Evolutionary conservation across 768 basidiomycete genomes (phyloP).

Genomic region (Dentipellis fragilis): DNA sequence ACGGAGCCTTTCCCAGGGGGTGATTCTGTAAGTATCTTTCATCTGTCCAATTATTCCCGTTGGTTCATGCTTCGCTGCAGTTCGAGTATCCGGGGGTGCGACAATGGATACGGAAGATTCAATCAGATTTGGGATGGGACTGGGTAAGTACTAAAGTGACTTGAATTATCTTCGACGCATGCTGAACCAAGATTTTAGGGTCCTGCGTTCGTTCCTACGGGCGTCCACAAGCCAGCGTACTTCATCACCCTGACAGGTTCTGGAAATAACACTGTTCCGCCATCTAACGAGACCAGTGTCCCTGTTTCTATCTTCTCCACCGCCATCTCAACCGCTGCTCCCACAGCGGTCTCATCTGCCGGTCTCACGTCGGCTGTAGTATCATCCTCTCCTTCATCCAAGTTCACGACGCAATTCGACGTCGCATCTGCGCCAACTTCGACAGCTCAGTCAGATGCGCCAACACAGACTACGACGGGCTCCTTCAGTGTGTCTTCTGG

Average conservation of each 20-base stretch:
- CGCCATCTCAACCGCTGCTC: too few relatives aligned
- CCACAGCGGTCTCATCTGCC: too few relatives aligned
- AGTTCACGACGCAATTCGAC: too few relatives aligned
- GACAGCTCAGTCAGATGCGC: too few relatives aligned
- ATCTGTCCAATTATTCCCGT: neutral
- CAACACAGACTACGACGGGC: too few relatives aligned
- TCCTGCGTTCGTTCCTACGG: constrained; percentile 47
- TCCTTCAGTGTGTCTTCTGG: too few relatives aligned
- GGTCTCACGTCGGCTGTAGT: too few relatives aligned
- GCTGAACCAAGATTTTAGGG: constrained; percentile 23
- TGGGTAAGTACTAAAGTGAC: constrained; percentile 27
- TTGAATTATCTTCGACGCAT: neutral
- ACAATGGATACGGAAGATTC: constrained; percentile 39
- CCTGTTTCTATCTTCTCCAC: too few relatives aligned
- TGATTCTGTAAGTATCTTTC: constrained; percentile 17
- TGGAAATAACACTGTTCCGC: neutral
- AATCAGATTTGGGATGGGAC: constrained; percentile 54
- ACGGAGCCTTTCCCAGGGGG: constrained; percentile 32
- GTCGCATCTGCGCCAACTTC: too few relatives aligned
- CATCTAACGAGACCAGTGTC: too few relatives aligned
- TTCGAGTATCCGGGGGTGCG: constrained; percentile 42
- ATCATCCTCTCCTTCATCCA: too few relatives aligned
- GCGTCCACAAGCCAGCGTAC: constrained; percentile 47
- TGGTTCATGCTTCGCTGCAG: constrained; percentile 17
- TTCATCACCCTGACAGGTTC: constrained; percentile 30